phyloP scores from a whole-genome alignment of 1,284 basidiomycete species.

The Bjerkandera adusta region DNA sequence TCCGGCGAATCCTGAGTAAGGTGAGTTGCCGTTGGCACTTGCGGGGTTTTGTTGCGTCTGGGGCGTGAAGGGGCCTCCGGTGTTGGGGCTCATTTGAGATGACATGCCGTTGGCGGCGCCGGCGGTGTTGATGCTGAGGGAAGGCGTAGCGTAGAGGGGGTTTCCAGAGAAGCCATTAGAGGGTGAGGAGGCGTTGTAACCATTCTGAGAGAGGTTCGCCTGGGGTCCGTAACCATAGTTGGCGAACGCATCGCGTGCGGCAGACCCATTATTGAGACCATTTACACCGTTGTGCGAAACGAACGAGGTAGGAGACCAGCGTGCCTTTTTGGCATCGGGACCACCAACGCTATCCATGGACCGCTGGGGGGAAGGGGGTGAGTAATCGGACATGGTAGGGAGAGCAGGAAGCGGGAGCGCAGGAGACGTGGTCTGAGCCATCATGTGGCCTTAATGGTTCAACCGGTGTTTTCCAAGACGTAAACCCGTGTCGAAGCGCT shows the following conservation, averaged over 20 bases:
- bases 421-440: no score
- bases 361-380: constrained; percentile 49
- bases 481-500: no score
- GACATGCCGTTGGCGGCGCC: constrained; percentile 49
- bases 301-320: constrained; percentile 76
- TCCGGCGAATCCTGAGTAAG: constrained; percentile 54
- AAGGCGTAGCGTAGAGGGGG: constrained; percentile 70
- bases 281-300: constrained; percentile 37
- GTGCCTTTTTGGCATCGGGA: constrained; percentile 83
- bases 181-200: constrained; percentile 46
- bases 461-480: no score
- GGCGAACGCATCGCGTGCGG: constrained; percentile 66
- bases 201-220: constrained; percentile 54
- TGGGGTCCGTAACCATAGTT: constrained; percentile 83
- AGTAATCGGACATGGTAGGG: background rate
- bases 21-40: constrained; percentile 35
- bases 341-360: constrained; percentile 79
- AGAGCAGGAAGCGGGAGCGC: background rate
- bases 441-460: no score
- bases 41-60: constrained; percentile 41
- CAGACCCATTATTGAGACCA: constrained; percentile 35
- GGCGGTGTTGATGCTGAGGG: constrained; percentile 64
- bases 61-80: constrained; percentile 38
- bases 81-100: constrained; percentile 68
- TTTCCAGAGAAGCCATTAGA: constrained; percentile 42